Evolutionary conservation across 2,329 filamentous ascomycete genomes (phyloP), one percentile per base, ranked within the genome.

Genomic region (Colletotrichum aenigma): DNA sequence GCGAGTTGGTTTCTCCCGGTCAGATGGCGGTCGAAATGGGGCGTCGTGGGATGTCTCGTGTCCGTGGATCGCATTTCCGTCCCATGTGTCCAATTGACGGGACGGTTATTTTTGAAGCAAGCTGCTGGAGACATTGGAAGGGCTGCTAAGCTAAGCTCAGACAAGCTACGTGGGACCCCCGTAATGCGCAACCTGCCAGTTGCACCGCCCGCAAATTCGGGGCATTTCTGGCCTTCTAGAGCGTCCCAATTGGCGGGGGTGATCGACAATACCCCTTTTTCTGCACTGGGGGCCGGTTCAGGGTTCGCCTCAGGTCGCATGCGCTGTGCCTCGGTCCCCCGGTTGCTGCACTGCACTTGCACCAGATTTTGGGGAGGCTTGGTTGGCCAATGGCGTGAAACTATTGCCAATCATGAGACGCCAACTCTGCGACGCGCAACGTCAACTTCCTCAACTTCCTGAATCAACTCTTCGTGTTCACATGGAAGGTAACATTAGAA

Each of bases 31-130:
- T 66, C 10, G n/a, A 64, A 34, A 64, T 43, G 58, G 26, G 70
- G 66, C 26, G 61, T 56, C n/a, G 58, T 62, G 66, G 43, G 38
- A 69, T 56, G 70, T 73, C 73, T 76, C 70, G 64, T 75, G 73
- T 58, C 73, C 73, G 60, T 70, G 66, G 66, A 74, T 70, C 58
- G 58, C 66, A 71, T 66, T 67, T 75, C 64, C 70, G 69, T 73
- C 62, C 56, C 70, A 68, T 58, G 70, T 75, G 73, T 73, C 62
- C 69, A 56, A 65, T 58, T 52, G 61, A 48, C 21, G 28, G 30
- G 55, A 65, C 52, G 69, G 38, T 68, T 71, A 66, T 65, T 76
- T 74, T 69, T 69, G 74, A 52, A 52, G 43, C 43, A 52, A 52
- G 43, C 43, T 69, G 70, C 64, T 60, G 74, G 64, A 74, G 68